Percentiles rank a stretch among this genome's conserved stretches.
Evolutionary conservation across 2,329 filamentous ascomycete species (phyloP).

Genomic region (Lachnellula arida): DNA sequence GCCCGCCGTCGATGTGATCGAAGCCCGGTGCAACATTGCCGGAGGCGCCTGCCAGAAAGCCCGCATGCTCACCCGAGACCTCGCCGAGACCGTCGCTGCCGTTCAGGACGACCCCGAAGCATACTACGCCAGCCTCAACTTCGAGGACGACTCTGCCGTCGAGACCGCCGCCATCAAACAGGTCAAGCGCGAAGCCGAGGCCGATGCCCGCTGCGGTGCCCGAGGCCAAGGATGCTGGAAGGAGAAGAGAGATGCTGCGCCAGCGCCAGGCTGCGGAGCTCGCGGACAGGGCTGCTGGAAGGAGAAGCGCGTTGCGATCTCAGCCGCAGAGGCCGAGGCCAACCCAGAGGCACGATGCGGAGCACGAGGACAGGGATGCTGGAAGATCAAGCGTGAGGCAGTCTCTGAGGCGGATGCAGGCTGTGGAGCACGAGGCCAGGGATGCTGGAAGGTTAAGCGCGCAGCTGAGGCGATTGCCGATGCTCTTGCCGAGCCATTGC

Average conservation of each 20-base stretch:
- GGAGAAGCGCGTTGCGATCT: neutral
- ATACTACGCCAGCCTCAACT: constrained; percentile 4
- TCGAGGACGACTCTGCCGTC: constrained; percentile 2
- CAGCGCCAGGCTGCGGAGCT: neutral
- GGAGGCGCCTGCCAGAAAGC: constrained; percentile 42
- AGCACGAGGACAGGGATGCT: neutral
- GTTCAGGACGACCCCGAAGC: constrained; percentile 10
- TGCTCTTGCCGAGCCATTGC: neutral
- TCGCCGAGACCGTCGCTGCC: constrained; percentile 29
- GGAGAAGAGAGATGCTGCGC: neutral
- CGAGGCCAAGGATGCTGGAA: neutral
- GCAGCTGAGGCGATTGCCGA: neutral
- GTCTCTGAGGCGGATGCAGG: neutral
- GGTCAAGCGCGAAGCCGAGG: constrained; percentile 1
- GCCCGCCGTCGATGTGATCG: neutral
- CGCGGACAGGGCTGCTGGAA: neutral
- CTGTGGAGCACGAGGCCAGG: neutral
- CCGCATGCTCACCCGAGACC: constrained; percentile 38
- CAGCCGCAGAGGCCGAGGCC: neutral
- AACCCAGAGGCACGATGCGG: neutral
- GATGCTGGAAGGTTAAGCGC: neutral
- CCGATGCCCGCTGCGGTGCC: neutral
- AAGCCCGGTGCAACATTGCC: constrained; percentile 34
- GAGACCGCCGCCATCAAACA: neutral
- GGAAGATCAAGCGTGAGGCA: constrained; percentile 1